Evolutionary conservation across 805 yeast species (phyloP).

Genomic region (Scheffersomyces stipitis): DNA sequence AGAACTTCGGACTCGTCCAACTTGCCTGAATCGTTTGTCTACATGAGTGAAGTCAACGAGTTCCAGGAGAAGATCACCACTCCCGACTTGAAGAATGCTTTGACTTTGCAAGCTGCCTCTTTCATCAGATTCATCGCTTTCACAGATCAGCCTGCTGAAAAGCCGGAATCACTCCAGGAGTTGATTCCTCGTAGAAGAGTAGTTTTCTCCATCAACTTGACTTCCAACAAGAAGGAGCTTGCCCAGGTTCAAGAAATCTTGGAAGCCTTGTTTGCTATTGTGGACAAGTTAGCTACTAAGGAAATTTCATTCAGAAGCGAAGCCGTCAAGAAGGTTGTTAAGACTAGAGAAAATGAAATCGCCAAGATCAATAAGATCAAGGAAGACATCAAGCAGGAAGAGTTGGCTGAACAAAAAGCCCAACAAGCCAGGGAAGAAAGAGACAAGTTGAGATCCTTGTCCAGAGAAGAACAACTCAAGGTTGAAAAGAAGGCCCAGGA

Average conservation of each 20-base stretch:
- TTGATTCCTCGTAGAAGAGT: constrained; percentile 54
- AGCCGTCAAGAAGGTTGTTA: constrained; percentile 69
- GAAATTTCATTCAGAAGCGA: constrained; percentile 66
- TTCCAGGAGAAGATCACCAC: constrained; percentile 65
- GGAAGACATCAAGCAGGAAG: constrained; percentile 67
- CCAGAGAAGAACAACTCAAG: constrained; percentile 79
- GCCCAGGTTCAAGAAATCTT: constrained; percentile 51
- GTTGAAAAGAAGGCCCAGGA: constrained; percentile 75
- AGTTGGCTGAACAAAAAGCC: constrained; percentile 65
- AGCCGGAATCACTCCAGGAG: constrained; percentile 62
- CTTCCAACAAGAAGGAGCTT: constrained; percentile 50
- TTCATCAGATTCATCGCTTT: constrained; percentile 68
- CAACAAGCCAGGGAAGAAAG: constrained; percentile 66
- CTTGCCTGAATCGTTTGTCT: constrained; percentile 74
- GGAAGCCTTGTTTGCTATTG: constrained; percentile 54
- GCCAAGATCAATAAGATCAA: constrained; percentile 66
- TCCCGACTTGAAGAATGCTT: constrained; percentile 36
- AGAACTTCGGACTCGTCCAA: constrained; percentile 70
- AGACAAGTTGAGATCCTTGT: constrained; percentile 54
- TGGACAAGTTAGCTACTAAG: constrained; percentile 56
- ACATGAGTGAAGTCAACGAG: constrained; percentile 87
- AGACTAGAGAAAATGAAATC: constrained; percentile 73
- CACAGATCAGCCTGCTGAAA: constrained; percentile 79
- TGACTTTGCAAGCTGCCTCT: constrained; percentile 45
- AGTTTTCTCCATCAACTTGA: constrained; percentile 53